phyloP scores from a whole-genome alignment of 495 filamentous ascomycete genomes.

The Hamigera avellanea region DNA sequence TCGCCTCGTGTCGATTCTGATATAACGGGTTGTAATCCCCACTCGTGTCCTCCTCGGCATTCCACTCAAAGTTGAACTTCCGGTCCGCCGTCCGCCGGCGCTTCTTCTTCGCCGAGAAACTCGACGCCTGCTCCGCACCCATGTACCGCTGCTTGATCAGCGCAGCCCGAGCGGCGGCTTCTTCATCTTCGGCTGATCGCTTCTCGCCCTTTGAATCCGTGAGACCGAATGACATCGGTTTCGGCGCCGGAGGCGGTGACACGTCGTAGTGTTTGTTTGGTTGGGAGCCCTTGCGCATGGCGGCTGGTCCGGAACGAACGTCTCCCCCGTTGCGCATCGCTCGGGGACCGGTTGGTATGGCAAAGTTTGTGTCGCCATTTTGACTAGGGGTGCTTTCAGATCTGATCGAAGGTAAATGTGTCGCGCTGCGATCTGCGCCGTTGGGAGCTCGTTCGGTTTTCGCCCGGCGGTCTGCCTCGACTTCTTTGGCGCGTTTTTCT shows the following conservation, averaged over 20 bases:
- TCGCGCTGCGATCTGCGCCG: conserved; percentile 16
- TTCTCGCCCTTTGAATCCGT: conserved; percentile 38
- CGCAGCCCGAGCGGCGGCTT: conserved; percentile 53
- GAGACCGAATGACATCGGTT: conserved; percentile 22
- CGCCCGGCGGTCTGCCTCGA: conserved; percentile 49
- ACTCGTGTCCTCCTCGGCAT: conserved; percentile 89
- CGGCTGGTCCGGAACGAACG: conserved; percentile 39
- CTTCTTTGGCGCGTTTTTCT: conserved; percentile 77
- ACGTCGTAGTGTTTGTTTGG: conserved; percentile 41
- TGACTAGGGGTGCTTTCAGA: conserved; percentile 8
- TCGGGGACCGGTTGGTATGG: conserved; percentile 73
- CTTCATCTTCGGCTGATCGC: conserved; percentile 49
- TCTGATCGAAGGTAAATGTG: conserved; percentile 2
- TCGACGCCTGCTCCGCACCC: conserved; percentile 80
- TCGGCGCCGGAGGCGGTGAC: conserved; percentile 41
- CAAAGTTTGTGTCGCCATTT: conserved; percentile 15
- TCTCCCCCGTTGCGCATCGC: conserved; percentile 51
- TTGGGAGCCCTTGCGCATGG: conserved; percentile 34
- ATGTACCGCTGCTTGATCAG: conserved; percentile 80
- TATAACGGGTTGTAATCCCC: conserved; percentile 85
- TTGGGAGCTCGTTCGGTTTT: conserved; percentile 17
- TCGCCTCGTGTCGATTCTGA: conserved; percentile 56
- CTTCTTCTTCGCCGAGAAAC: conserved; percentile 95
- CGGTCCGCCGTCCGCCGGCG: conserved; percentile 83
- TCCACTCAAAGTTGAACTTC: conserved; percentile 99